Evolutionary conservation across 352 stramenopile species (phyloP), one percentile per base, ranked within the genome.

Genomic region (Globisporangium abappressorium): DNA sequence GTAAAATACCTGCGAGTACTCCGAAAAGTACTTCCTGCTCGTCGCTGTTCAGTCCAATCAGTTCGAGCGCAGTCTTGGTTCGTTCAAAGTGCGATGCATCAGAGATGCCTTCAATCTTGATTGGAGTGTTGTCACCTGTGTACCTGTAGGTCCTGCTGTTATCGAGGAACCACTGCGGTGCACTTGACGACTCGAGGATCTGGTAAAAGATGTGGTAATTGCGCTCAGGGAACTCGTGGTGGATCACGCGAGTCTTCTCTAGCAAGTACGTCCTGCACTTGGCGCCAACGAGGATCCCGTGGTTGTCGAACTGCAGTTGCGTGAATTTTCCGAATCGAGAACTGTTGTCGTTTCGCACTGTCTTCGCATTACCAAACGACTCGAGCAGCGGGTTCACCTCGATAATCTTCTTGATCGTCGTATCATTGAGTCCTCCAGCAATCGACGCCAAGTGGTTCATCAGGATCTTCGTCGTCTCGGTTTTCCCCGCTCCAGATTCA

Each of bases 131-230:
- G 20, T 84, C 74, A 38, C 84, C 86, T 2, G 83, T 91, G 72
- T 93, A 94, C 53, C 68, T 58, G 66, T 93, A 94, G 18, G 55
- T 70, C 57, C 79, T 76, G 33, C 69, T 80, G 28, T 59, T 70
- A 24, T 91, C 80, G 22, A 94, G 73, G 55, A 80, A 81, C 76
- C 58, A 70, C 9, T 70, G 22, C 33, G 57, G 26, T 8, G 57
- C 58, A 20, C 49, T 62, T 18, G 49, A 33, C 20, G 62, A 62
- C 43, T 64, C 59, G n/a, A 68, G 60, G 51, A 86, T 51, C 85
- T 98, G 88, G 75, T 98, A 99, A 73, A 98, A 99, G 66, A 99
- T 98, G 78, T 99, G 95, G 76, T 98, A 99, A 71, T 98, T 98
- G 28, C 97, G 80, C 74, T 99, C 97, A 3, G 91, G 82, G 3